phyloP scores from a whole-genome alignment of 306 rosid species.

The Dryas alaskensis region DNA sequence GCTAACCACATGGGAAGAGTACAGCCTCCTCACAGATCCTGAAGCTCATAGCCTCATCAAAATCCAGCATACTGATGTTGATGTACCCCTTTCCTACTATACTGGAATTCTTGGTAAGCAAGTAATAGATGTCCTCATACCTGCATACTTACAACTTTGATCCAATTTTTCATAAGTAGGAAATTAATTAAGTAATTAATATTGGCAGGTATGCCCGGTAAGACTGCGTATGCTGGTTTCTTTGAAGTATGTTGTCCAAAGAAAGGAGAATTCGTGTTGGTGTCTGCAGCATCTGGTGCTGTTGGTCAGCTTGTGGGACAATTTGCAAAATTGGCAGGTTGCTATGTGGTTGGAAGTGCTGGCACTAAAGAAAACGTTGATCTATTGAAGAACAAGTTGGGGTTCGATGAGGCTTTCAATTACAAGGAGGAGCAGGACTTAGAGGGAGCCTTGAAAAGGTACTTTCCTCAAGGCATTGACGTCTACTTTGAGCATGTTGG shows the following conservation, averaged over 20 bases:
- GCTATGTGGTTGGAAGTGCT: slow-evolving; percentile 60
- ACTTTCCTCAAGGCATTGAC: slow-evolving; percentile 26
- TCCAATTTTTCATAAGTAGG: too few species aligned
- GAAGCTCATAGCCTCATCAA: slow-evolving; percentile 31
- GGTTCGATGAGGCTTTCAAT: slow-evolving; percentile 35
- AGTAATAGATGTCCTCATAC: too few species aligned
- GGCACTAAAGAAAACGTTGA: slow-evolving; percentile 42
- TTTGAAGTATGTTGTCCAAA: slow-evolving; percentile 40
- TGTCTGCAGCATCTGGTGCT: slow-evolving; percentile 50
- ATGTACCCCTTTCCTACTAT: slow-evolving; percentile 51
- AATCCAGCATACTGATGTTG: slow-evolving; percentile 36
- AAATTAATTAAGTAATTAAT: too few species aligned
- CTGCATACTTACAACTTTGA: too few species aligned
- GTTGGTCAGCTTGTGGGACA: slow-evolving; percentile 38
- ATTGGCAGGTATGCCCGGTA: slow-evolving; percentile 47
- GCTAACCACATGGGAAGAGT: slow-evolving; percentile 53
- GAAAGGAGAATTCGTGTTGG: slow-evolving; percentile 49
- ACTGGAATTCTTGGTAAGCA: slow-evolving; percentile 26
- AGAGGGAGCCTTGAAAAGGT: slow-evolving; percentile 23
- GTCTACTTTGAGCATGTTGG: slow-evolving; percentile 33
- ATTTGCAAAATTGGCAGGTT: slow-evolving; percentile 49
- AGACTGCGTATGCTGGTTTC: slow-evolving; percentile 40
- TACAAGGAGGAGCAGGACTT: slow-evolving; percentile 32
- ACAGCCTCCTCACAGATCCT: slow-evolving; percentile 32
- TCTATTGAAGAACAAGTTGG: slow-evolving; percentile 24